These are phyloP conservation scores for Penicillium palitans DNA, from an alignment of 2,329 filamentous ascomycete species.

Conservation along the genomic window DNA sequence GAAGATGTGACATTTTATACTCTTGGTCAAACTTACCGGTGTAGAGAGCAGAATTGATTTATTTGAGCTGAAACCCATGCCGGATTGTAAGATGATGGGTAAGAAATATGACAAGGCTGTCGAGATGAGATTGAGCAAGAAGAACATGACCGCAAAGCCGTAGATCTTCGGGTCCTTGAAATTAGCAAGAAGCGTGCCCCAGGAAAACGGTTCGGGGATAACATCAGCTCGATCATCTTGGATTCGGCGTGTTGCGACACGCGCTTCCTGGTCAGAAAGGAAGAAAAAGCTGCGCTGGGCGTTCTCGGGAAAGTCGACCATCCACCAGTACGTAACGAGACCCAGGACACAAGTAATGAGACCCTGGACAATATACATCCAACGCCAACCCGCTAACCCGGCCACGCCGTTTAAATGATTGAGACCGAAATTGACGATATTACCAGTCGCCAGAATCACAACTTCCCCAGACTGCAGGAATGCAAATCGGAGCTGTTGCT, in stretches of 20 bases:
- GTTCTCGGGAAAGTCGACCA: slow-evolving; percentile 68
- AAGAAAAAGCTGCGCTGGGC: slow-evolving; percentile 59
- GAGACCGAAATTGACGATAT: slow-evolving; percentile 68
- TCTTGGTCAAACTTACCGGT: slow-evolving; percentile 42
- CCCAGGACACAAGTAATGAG: slow-evolving; percentile 61
- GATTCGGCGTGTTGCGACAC: slow-evolving; percentile 59
- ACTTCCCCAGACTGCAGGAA: slow-evolving; percentile 66
- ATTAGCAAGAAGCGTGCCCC: slow-evolving; percentile 56
- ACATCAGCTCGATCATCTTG: slow-evolving; percentile 63
- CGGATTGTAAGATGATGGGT: slow-evolving; percentile 58
- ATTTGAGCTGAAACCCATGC: slow-evolving; percentile 56
- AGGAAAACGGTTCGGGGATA: slow-evolving; percentile 56
- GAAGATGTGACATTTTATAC: neutral
- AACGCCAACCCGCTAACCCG: slow-evolving; percentile 64
- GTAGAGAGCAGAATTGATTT: slow-evolving; percentile 63
- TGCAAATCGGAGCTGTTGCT: slow-evolving; percentile 67
- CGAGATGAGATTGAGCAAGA: slow-evolving; percentile 64
- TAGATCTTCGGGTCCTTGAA: slow-evolving; percentile 64
- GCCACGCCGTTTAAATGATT: slow-evolving; percentile 60
- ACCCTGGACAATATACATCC: slow-evolving; percentile 69
- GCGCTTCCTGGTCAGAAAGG: slow-evolving; percentile 56
- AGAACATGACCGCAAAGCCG: slow-evolving; percentile 65
- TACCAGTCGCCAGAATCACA: slow-evolving; percentile 63
- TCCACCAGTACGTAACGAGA: slow-evolving; percentile 66
- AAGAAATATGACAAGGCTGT: slow-evolving; percentile 67